These are phyloP conservation scores for Spatholobus suberectus DNA, from an alignment of 306 rosid species.

Conservation along the genomic window DNA sequence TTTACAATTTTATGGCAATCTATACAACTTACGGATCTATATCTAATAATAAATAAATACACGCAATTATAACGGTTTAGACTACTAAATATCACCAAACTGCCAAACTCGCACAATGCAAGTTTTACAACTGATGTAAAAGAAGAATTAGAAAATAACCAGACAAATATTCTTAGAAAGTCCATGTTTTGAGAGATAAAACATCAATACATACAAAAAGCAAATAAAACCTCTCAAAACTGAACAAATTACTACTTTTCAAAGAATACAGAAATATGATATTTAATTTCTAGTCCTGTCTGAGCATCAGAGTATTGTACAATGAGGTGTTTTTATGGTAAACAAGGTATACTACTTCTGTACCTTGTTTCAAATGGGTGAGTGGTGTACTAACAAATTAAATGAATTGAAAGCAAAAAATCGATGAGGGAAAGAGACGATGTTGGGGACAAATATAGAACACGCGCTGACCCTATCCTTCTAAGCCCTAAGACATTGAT, in stretches of 20 bases:
- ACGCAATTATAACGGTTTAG: not conserved
- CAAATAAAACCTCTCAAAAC: conserved; percentile 23
- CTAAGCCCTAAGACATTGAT: conserved; percentile 26
- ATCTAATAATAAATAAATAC: not conserved
- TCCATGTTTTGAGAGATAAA: not conserved
- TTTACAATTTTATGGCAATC: no score
- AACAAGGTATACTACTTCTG: conserved; percentile 55
- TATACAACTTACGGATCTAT: no score
- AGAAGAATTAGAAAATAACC: not conserved
- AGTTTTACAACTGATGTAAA: not conserved
- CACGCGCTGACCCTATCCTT: conserved; percentile 36
- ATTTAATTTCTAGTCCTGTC: conserved; percentile 46
- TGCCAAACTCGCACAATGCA: not conserved
- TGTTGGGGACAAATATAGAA: conserved; percentile 32
- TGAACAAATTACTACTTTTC: conserved; percentile 29
- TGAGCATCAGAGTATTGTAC: conserved; percentile 49
- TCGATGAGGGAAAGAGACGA: conserved; percentile 49
- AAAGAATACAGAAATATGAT: conserved; percentile 55
- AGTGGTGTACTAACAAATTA: conserved; percentile 56
- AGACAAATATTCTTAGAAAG: not conserved
- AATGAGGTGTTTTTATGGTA: conserved; percentile 51
- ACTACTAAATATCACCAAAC: not conserved
- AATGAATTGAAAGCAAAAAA: conserved; percentile 70
- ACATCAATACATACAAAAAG: not conserved
- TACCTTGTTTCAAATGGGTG: conserved; percentile 60